These are phyloP conservation scores for Gnaphalium uliginosum DNA, from an alignment of 129 eudicot species.

Conservation along the genomic window DNA sequence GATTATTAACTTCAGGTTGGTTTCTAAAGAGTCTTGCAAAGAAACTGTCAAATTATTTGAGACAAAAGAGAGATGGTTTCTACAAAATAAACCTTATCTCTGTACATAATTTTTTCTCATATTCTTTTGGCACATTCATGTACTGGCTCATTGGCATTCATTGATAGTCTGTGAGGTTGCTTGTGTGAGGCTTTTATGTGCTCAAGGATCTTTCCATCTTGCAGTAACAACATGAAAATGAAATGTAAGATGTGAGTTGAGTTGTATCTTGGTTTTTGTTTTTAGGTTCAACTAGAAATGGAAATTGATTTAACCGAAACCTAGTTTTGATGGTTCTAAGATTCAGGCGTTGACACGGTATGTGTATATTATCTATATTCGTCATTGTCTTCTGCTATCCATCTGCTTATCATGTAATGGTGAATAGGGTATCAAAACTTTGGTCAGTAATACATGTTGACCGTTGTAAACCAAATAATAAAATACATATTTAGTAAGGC, in stretches of 20 bases:
- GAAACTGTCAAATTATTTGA: constrained; percentile 21
- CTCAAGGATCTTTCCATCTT: neutral
- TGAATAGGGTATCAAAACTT: neutral
- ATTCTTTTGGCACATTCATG: constrained; percentile 22
- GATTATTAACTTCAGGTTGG: constrained; percentile 16
- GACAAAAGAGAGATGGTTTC: constrained; percentile 27
- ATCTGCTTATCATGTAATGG: neutral
- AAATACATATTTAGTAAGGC: too few relatives aligned
- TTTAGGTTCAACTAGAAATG: constrained; percentile 5
- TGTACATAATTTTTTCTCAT: constrained; percentile 33
- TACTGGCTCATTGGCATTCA: constrained; percentile 7
- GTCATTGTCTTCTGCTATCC: neutral
- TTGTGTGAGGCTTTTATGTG: constrained; percentile 19
- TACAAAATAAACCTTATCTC: constrained; percentile 15
- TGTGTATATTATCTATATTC: neutral
- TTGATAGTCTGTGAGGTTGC: constrained; percentile 9
- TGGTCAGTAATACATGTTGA: neutral
- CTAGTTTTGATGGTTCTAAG: neutral
- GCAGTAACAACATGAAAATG: constrained; percentile 18
- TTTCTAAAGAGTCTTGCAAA: neutral
- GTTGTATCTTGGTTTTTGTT: constrained; percentile 20
- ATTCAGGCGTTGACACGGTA: neutral
- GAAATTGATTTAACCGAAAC: neutral
- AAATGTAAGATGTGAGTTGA: constrained; percentile 24
- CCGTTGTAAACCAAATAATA: too few relatives aligned